Conservation (phyloP, 768 basidiomycete genomes). For the Fomitopsis serialis region DNA sequence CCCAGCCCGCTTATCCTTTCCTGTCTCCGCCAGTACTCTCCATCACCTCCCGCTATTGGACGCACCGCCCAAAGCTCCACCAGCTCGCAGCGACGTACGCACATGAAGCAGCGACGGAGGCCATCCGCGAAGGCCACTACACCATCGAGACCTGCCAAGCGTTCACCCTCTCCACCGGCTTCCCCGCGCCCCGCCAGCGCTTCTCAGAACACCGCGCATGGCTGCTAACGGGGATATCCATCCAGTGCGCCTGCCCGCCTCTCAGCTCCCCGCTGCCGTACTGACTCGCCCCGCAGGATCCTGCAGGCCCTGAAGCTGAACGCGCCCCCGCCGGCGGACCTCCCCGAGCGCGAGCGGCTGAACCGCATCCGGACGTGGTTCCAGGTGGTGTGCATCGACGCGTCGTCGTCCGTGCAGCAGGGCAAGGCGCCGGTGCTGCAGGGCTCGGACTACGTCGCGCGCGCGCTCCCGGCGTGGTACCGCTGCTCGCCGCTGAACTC, state of each 20-base stretch:
- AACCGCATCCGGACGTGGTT: conserved; percentile 70
- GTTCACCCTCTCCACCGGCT: conserved; percentile 55
- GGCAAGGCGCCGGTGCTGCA: conserved; percentile 62
- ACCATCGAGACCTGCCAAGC: conserved; percentile 70
- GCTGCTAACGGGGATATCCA: conserved; percentile 62
- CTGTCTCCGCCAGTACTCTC: conserved; percentile 43
- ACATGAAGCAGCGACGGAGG: conserved; percentile 44
- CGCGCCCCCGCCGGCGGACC: conserved; percentile 32
- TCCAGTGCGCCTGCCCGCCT: conserved; percentile 32
- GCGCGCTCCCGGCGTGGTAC: conserved; percentile 36
- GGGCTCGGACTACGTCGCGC: conserved; percentile 53
- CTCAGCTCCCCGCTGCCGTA: neutral
- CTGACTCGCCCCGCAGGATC: conserved; percentile 36
- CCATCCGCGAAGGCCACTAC: conserved; percentile 44
- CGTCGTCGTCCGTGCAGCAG: conserved; percentile 61
- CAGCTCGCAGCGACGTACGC: conserved; percentile 49
- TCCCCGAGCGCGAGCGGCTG: conserved; percentile 51
- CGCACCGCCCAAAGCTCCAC: conserved; percentile 43
- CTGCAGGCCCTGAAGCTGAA: conserved; percentile 64
- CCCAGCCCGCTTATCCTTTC: neutral
- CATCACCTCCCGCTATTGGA: conserved; percentile 56
- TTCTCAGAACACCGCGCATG: conserved; percentile 67
- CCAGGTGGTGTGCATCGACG: conserved; percentile 64
- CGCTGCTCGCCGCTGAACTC: conserved; percentile 11
- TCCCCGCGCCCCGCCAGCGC: conserved; percentile 49